Evolutionary conservation across 1,284 basidiomycete species (phyloP).

Genomic region (Ganoderma boninense): DNA sequence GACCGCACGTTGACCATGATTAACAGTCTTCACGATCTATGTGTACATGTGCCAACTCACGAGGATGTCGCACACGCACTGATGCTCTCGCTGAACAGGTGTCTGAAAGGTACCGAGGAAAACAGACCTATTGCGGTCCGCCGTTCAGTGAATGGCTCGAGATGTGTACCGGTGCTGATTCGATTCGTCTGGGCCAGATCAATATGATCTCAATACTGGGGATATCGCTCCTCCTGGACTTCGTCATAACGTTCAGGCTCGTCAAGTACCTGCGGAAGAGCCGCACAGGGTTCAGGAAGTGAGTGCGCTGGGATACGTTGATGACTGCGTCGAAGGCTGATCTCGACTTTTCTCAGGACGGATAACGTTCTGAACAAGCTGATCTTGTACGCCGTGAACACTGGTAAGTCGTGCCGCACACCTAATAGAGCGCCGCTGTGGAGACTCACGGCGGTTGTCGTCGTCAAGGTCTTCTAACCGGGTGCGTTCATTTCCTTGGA

Average conservation of each 20-base stretch:
- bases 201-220: neutral
- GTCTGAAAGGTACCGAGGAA: neutral
- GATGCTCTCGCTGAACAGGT: neutral
- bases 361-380: slow-evolving; percentile 6
- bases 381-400: slow-evolving; percentile 5
- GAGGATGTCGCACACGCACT: neutral
- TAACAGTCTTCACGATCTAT: neutral
- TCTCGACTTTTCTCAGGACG: neutral
- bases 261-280: slow-evolving; percentile 1
- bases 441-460: neutral
- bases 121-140: slow-evolving; percentile 1
- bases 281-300: slow-evolving; percentile 12
- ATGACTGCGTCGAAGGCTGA: too few species aligned
- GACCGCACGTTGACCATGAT: neutral
- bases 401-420: neutral
- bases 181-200: neutral
- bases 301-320: neutral
- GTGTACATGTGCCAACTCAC: neutral
- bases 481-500: neutral
- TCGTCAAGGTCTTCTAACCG: slow-evolving; percentile 3
- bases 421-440: neutral
- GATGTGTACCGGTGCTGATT: neutral
- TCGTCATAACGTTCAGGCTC: neutral
- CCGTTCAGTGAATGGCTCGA: neutral
- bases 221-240: neutral